Evolutionary conservation across 2,329 filamentous ascomycete species (phyloP).

Genomic region (Fusarium buxicola): DNA sequence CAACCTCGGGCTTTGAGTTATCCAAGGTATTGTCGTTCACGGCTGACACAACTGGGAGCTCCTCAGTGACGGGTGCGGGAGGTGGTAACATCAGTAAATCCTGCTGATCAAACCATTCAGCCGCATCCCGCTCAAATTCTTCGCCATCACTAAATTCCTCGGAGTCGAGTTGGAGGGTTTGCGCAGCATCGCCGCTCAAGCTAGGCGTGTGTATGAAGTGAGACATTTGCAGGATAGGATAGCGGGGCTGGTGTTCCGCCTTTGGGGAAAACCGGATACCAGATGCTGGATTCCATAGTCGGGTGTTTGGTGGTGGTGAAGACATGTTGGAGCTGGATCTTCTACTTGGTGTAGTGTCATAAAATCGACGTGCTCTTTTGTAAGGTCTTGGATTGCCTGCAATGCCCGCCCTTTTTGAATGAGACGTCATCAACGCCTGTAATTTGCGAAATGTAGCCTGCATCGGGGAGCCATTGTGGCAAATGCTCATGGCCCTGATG

Average conservation of each 20-base stretch:
- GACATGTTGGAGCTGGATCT: slow-evolving; percentile 33
- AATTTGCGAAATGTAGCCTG: slow-evolving; percentile 32
- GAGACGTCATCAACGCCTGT: slow-evolving; percentile 36
- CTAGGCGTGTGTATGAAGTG: slow-evolving; percentile 44
- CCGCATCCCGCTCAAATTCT: slow-evolving; percentile 41
- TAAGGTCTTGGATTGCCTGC: slow-evolving; percentile 47
- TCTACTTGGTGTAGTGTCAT: slow-evolving; percentile 20
- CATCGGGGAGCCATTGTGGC: slow-evolving; percentile 40
- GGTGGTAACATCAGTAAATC: slow-evolving; percentile 19
- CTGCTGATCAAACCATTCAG: slow-evolving; percentile 45
- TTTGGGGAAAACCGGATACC: slow-evolving; percentile 49
- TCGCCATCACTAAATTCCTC: slow-evolving; percentile 42
- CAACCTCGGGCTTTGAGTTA: slow-evolving; percentile 8
- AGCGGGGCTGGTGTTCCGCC: slow-evolving; percentile 33
- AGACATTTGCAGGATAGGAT: slow-evolving; percentile 43
- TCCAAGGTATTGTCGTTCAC: slow-evolving; percentile 14
- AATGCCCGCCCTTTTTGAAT: slow-evolving; percentile 29
- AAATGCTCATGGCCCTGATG: slow-evolving; percentile 41
- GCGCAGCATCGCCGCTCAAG: not conserved
- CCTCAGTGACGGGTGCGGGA: slow-evolving; percentile 12
- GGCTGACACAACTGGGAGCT: slow-evolving; percentile 2
- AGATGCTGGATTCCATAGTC: slow-evolving; percentile 47
- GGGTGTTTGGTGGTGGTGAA: slow-evolving; percentile 24
- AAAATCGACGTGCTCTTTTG: slow-evolving; percentile 26
- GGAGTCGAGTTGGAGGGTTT: slow-evolving; percentile 1